Percentiles rank a stretch among this genome's conserved stretches.
Conservation (phyloP, 2,329 filamentous ascomycete genomes). For the Arthroderma sp. region DNA sequence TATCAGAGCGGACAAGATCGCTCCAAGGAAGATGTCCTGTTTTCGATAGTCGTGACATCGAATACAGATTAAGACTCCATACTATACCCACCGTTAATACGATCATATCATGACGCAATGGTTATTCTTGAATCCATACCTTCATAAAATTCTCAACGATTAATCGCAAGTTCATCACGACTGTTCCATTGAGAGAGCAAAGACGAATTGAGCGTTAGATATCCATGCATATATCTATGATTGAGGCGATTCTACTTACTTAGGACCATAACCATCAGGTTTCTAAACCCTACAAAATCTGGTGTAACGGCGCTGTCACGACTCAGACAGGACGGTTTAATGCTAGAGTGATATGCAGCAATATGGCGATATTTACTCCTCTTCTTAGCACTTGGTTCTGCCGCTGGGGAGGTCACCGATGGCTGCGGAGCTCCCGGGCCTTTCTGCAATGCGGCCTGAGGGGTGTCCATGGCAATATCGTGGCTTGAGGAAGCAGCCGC, state of each 20-base stretch:
- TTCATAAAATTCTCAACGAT: constrained; percentile 97
- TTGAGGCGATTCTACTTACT: constrained; percentile 38
- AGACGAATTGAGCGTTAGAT: neutral
- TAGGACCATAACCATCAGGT: constrained; percentile 87
- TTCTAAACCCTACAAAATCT: constrained; percentile 86
- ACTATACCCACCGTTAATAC: constrained; percentile 39
- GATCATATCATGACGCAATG: neutral
- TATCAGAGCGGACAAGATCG: constrained; percentile 70
- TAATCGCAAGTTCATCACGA: constrained; percentile 83
- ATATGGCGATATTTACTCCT: constrained; percentile 78
- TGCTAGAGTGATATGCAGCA: constrained; percentile 64
- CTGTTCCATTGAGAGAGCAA: constrained; percentile 29
- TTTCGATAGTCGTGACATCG: constrained; percentile 75
- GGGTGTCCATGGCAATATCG: neutral
- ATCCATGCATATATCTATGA: neutral
- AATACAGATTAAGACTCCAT: constrained; percentile 87
- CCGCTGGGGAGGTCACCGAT: neutral
- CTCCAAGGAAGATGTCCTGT: constrained; percentile 62
- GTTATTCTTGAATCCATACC: constrained; percentile 32
- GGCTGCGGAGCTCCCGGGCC: neutral
- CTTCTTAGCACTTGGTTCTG: neutral
- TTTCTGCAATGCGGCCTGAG: constrained; percentile 1
- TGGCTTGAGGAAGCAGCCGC: neutral
- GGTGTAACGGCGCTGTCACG: constrained; percentile 62
- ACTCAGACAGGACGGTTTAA: constrained; percentile 68